A percentile compares a stretch with the other conserved stretches of the same genome.
phyloP scores from a whole-genome alignment of 805 yeast species.

The Metschnikowia corniflorae region DNA sequence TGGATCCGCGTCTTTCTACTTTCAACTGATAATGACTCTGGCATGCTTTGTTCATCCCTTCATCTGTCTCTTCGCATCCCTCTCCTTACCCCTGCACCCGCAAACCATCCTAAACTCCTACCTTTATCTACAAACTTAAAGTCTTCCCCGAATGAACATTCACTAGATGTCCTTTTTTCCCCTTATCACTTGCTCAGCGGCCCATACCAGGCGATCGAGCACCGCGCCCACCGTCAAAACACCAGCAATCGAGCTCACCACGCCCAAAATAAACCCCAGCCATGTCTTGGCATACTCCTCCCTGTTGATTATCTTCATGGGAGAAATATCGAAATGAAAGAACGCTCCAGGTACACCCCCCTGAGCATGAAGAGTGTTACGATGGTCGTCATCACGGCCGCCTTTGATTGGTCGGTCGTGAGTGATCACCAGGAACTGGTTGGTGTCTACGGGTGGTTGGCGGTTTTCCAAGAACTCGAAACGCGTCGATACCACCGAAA shows the following conservation, averaged over 20 bases:
- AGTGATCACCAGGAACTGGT: slow-evolving; percentile 83
- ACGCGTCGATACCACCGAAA: slow-evolving; percentile 88
- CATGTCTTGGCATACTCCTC: slow-evolving; percentile 73
- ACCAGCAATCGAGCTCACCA: slow-evolving; percentile 88
- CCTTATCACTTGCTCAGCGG: slow-evolving; percentile 73
- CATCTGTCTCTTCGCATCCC: background rate
- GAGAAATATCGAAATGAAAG: slow-evolving; percentile 87
- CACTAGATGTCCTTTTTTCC: slow-evolving; percentile 73
- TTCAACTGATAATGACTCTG: too few species aligned
- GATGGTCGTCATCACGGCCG: slow-evolving; percentile 89
- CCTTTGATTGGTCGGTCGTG: slow-evolving; percentile 86
- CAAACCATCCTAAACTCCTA: too few species aligned
- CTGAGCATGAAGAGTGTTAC: slow-evolving; percentile 70
- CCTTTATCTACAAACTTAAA: too few species aligned
- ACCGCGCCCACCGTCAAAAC: slow-evolving; percentile 89
- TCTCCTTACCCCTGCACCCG: too few species aligned
- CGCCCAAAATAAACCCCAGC: slow-evolving; percentile 78
- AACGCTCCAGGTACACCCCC: slow-evolving; percentile 93
- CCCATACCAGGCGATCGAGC: slow-evolving; percentile 82
- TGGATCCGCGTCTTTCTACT: too few species aligned
- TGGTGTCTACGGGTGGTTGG: slow-evolving; percentile 58
- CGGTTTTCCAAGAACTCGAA: slow-evolving; percentile 61
- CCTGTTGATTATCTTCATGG: slow-evolving; percentile 83
- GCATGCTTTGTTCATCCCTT: background rate
- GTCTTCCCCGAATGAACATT: too few species aligned